Conservation (phyloP, 1,284 basidiomycete genomes). For the Psilocybe mexicana region DNA sequence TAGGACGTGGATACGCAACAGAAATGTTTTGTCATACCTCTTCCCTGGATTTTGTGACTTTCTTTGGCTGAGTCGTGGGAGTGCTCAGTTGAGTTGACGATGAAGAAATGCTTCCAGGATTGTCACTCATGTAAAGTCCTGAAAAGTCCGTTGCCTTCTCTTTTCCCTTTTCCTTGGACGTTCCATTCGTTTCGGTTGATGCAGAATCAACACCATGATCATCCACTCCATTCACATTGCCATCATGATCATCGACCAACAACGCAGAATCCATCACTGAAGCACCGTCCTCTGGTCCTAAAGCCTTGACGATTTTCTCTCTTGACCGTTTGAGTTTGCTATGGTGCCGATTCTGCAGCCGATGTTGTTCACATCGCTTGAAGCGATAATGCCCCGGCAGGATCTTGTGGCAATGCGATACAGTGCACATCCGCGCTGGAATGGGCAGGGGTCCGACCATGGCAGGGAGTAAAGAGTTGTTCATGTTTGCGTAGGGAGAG, state of each 20-base stretch:
- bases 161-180: background rate
- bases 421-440: constrained; percentile 52
- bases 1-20: background rate
- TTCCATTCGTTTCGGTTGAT: background rate
- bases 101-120: too few species aligned
- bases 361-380: constrained; percentile 56
- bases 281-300: constrained; percentile 26
- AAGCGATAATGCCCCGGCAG: constrained; percentile 48
- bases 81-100: background rate
- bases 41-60: background rate
- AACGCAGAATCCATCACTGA: background rate
- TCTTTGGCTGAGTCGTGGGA: background rate
- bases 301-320: constrained; percentile 26
- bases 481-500: constrained; percentile 11
- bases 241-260: constrained; percentile 5
- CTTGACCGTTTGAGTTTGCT: constrained; percentile 47
- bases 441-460: constrained; percentile 25
- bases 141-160: background rate
- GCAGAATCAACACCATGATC: background rate
- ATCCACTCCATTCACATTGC: background rate
- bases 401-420: constrained; percentile 56
- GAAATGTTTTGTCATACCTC: constrained; percentile 6
- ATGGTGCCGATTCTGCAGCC: constrained; percentile 54
- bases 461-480: constrained; percentile 9
- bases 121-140: background rate